A percentile compares a stretch with the other conserved stretches of the same genome.
Evolutionary conservation across 257 asterid genomes (phyloP).

Genomic region (Solanum corneliomulleri): DNA sequence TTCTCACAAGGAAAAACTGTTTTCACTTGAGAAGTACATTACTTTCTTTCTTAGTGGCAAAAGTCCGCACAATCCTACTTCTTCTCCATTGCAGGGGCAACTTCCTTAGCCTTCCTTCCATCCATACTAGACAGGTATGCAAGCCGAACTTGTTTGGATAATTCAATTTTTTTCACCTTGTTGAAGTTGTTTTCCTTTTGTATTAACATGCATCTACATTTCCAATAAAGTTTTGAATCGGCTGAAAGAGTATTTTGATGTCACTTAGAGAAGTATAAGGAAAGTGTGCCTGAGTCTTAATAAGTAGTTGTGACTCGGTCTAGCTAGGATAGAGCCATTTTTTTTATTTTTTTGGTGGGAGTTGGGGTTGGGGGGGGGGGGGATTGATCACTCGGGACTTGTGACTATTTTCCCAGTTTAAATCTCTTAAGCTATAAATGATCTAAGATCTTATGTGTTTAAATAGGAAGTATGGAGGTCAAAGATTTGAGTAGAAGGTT

Average conservation of each 20-base stretch:
- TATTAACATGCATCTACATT: not conserved
- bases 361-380: too few relatives aligned
- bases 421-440: not conserved
- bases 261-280: too few relatives aligned
- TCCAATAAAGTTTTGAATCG: too few relatives aligned
- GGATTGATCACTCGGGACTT: not conserved
- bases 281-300: too few relatives aligned
- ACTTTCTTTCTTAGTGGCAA: slow-evolving; percentile 41
- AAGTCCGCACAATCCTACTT: slow-evolving; percentile 50
- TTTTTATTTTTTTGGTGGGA: too few relatives aligned
- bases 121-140: not conserved
- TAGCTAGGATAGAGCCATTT: too few relatives aligned
- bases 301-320: too few relatives aligned
- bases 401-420: not conserved
- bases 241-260: too few relatives aligned
- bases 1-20: slow-evolving; percentile 52
- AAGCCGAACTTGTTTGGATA: not conserved
- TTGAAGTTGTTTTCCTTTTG: not conserved
- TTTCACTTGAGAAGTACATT: slow-evolving; percentile 58
- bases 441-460: not conserved
- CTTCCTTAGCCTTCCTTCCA: slow-evolving; percentile 47
- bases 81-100: slow-evolving; percentile 59
- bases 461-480: not conserved
- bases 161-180: not conserved
- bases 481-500: not conserved